Conservation (phyloP, 768 basidiomycete species). For the Boletus sp. region DNA sequence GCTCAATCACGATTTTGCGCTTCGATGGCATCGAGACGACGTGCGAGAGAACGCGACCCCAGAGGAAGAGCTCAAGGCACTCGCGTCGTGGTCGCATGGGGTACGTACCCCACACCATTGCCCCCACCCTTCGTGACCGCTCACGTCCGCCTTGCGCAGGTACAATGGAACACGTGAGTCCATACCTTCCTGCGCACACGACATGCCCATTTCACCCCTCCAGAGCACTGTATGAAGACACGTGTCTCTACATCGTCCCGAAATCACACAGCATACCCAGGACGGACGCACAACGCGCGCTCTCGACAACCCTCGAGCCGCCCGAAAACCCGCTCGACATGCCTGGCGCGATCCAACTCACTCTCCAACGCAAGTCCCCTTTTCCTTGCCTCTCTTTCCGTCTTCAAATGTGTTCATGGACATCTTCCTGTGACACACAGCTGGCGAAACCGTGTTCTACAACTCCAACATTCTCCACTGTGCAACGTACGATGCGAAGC, state of each 20-base stretch:
- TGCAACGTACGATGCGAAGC: conserved; percentile 52
- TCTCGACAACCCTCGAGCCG: conserved; percentile 48
- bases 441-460: conserved; percentile 77
- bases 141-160: conserved; percentile 32
- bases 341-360: conserved; percentile 61
- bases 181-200: not conserved
- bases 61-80: conserved; percentile 57
- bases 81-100: conserved; percentile 61
- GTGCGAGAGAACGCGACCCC: conserved; percentile 52
- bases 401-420: too few relatives aligned
- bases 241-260: conserved; percentile 70
- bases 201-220: not conserved
- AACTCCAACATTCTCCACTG: conserved; percentile 78
- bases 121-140: too few relatives aligned
- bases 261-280: conserved; percentile 58
- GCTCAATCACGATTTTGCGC: conserved; percentile 55
- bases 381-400: too few relatives aligned
- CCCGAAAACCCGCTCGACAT: conserved; percentile 60
- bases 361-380: conserved; percentile 46
- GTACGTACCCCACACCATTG: too few relatives aligned
- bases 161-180: conserved; percentile 80
- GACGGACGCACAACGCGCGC: conserved; percentile 53
- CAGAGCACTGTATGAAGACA: conserved; percentile 58
- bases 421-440: too few relatives aligned
- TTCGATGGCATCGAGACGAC: conserved; percentile 81